Evolutionary conservation across 257 asterid species (phyloP).

Genomic region (Capsicum baccatum): DNA sequence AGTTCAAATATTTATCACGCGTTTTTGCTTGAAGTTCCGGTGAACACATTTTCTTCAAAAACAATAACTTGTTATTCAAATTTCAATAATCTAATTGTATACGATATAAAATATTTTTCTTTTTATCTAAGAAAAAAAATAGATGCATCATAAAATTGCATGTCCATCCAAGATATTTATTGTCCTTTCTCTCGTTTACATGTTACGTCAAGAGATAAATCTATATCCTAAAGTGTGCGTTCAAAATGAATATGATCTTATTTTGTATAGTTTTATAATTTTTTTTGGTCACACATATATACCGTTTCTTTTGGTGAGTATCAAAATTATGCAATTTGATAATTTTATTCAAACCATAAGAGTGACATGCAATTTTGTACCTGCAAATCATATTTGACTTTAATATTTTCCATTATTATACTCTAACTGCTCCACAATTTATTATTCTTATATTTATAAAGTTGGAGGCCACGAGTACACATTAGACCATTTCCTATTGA

Average conservation of each 20-base stretch:
- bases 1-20: no score
- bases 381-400: not conserved
- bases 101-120: no score
- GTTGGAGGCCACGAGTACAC: not conserved
- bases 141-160: no score
- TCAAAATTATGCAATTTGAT: not conserved
- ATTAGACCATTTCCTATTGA: not conserved
- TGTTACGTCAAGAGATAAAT: not conserved
- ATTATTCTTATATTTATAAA: not conserved
- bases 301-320: not conserved
- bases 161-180: not conserved
- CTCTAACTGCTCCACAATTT: not conserved
- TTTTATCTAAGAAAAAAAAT: no score
- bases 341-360: not conserved
- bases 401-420: conserved; percentile 5
- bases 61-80: no score
- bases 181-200: not conserved
- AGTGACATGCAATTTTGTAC: not conserved
- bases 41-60: no score
- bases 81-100: no score
- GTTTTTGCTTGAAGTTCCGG: no score
- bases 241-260: not conserved
- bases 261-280: not conserved
- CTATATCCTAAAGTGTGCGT: not conserved
- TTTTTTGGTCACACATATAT: not conserved